phyloP scores from a whole-genome alignment of 106 monocot species.

The Allium fistulosum region DNA sequence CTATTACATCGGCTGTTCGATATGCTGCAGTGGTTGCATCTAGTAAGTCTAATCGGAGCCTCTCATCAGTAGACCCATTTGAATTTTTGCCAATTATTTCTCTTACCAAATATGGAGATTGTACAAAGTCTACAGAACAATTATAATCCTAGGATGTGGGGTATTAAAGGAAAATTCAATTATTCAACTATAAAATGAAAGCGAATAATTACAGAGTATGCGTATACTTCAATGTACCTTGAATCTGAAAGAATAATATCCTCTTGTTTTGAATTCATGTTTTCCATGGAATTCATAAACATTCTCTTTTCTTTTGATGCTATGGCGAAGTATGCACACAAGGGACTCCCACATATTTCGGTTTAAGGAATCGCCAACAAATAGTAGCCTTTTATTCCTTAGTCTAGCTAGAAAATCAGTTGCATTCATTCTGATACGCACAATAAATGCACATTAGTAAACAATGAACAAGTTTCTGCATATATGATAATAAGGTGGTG shows the following conservation, averaged over 20 bases:
- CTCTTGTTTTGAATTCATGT: constrained; percentile 58
- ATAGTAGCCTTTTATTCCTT: constrained; percentile 68
- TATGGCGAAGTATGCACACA: constrained; percentile 69
- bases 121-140: constrained; percentile 69
- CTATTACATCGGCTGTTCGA: constrained; percentile 52
- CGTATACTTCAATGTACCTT: constrained; percentile 29
- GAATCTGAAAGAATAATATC: constrained; percentile 83
- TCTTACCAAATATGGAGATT: constrained; percentile 78
- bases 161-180: constrained; percentile 12
- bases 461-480: no score
- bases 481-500: no score
- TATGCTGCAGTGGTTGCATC: constrained; percentile 63
- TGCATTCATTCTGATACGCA: constrained; percentile 53
- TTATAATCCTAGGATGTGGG: constrained; percentile 51
- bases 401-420: constrained; percentile 74
- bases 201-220: not conserved
- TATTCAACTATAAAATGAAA: not conserved
- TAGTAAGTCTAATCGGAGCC: constrained; percentile 67
- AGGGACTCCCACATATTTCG: constrained; percentile 97
- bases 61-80: constrained; percentile 43
- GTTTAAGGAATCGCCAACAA: constrained; percentile 89
- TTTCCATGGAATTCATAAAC: constrained; percentile 72
- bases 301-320: constrained; percentile 40
- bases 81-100: constrained; percentile 23
- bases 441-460: no score